These are phyloP conservation scores for Rosa multiflora DNA, from an alignment of 306 rosid genomes.

Conservation along the genomic window DNA sequence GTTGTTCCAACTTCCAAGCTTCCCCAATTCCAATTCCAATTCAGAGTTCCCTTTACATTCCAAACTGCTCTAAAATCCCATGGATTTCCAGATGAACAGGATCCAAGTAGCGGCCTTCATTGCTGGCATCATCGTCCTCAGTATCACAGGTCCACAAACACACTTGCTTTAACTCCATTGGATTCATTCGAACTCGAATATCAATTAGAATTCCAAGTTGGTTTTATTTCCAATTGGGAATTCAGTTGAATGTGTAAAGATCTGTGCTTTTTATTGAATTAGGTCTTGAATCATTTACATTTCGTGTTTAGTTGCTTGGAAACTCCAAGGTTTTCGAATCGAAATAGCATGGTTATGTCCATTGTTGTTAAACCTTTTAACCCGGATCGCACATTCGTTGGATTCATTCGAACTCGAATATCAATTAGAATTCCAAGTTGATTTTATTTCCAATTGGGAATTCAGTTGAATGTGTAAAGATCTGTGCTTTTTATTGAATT, in stretches of 20 bases:
- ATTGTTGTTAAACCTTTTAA: neutral
- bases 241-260: neutral
- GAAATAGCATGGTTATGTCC: neutral
- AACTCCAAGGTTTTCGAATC: neutral
- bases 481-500: neutral
- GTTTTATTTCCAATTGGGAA: neutral
- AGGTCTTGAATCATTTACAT: neutral
- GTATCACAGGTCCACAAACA: slow-evolving; percentile 56
- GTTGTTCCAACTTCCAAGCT: slow-evolving; percentile 10
- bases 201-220: neutral
- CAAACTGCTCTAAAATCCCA: slow-evolving; percentile 9
- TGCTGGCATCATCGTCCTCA: slow-evolving; percentile 55
- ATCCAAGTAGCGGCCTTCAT: slow-evolving; percentile 43
- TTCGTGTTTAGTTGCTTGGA: neutral
- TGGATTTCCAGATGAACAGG: slow-evolving; percentile 67
- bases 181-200: neutral
- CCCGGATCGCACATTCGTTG: too few species aligned
- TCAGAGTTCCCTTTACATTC: neutral
- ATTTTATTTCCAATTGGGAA: neutral
- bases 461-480: neutral
- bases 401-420: neutral
- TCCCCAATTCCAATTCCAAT: neutral
- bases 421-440: neutral
- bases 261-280: neutral
- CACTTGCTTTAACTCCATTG: neutral